These are phyloP conservation scores for Pyrenochaeta sp. DNA, from an alignment of 2,329 filamentous ascomycete genomes.

Conservation along the genomic window DNA sequence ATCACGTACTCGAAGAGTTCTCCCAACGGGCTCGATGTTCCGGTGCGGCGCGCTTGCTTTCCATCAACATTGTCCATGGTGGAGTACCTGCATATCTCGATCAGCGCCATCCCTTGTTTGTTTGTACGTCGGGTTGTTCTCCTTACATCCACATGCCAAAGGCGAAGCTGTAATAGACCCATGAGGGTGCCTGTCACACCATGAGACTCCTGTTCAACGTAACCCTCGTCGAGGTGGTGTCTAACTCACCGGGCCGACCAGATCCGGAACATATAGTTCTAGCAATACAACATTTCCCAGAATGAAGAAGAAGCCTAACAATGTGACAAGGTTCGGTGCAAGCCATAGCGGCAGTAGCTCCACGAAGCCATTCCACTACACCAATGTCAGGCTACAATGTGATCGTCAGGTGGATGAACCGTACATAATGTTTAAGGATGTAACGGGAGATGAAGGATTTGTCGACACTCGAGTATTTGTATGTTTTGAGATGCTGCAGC, in stretches of 20 bases:
- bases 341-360: conserved; percentile 93
- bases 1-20: conserved; percentile 85
- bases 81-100: conserved; percentile 68
- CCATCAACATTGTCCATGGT: conserved; percentile 99
- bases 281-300: conserved; percentile 80
- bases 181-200: conserved; percentile 74
- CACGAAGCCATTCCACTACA: conserved; percentile 95
- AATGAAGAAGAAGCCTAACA: conserved; percentile 95
- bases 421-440: conserved; percentile 93
- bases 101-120: conserved; percentile 17
- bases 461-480: conserved; percentile 98
- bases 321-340: conserved; percentile 96
- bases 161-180: conserved; percentile 96
- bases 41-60: conserved; percentile 94
- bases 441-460: conserved; percentile 94
- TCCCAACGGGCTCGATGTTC: conserved; percentile 91
- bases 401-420: conserved; percentile 43
- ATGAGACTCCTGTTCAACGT: conserved; percentile 18
- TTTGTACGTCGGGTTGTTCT: background rate
- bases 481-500: conserved; percentile 87
- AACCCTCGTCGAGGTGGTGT: background rate
- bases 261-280: conserved; percentile 84
- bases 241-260: conserved; percentile 80
- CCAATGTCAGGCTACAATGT: conserved; percentile 32
- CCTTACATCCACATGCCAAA: conserved; percentile 90